phyloP scores from a whole-genome alignment of 306 rosid species.

The Trifolium repens region DNA sequence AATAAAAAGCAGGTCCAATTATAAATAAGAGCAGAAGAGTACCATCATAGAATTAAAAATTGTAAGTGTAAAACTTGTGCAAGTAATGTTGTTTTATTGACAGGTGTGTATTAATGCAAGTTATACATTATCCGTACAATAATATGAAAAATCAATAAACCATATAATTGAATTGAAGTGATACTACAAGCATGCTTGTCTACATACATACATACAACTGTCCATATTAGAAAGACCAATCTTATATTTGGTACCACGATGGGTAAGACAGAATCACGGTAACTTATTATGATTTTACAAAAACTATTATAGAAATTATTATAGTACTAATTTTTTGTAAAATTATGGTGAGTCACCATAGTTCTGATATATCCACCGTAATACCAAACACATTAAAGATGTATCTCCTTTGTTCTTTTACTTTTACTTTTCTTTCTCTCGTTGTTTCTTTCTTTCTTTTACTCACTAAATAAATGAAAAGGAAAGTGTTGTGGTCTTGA shows the following conservation, averaged over 20 bases:
- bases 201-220: not conserved
- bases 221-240: not conserved
- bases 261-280: too few species aligned
- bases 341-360: too few species aligned
- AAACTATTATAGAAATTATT: too few species aligned
- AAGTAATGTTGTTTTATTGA: not conserved
- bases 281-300: too few species aligned
- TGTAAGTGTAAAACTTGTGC: not conserved
- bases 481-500: slow-evolving; percentile 6
- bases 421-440: slow-evolving; percentile 25
- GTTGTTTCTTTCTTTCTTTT: too few species aligned
- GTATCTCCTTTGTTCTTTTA: slow-evolving; percentile 4
- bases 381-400: not conserved
- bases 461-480: slow-evolving; percentile 7
- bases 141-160: slow-evolving; percentile 5
- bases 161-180: slow-evolving; percentile 6
- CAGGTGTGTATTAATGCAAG: not conserved
- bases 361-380: too few species aligned
- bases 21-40: not conserved
- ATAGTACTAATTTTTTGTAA: too few species aligned
- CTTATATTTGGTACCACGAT: too few species aligned
- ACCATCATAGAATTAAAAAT: not conserved
- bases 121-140: not conserved
- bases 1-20: not conserved
- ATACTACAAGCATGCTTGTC: slow-evolving; percentile 10